A percentile compares a stretch with the other conserved stretches of the same genome.
Conservation (phyloP, 139 green algal genomes). For the Haematococcus lacustris region DNA sequence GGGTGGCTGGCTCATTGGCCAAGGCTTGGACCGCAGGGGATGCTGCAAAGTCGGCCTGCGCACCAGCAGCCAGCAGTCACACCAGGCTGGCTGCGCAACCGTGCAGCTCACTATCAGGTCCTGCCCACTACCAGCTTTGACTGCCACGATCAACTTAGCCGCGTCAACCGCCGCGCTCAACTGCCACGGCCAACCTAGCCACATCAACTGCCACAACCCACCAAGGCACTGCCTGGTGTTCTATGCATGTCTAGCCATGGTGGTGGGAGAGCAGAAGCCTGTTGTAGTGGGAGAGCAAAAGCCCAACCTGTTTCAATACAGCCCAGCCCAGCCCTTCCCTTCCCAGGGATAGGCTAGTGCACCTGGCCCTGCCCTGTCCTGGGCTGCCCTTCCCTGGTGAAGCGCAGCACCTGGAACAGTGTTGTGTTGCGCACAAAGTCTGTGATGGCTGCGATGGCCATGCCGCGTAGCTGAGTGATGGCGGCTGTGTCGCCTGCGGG, state of each 20-base stretch:
- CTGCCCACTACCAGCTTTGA: background rate
- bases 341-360: no score
- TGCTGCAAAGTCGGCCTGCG: constrained; percentile 26
- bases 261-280: no score
- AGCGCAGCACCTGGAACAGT: constrained; percentile 7
- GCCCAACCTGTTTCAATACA: no score
- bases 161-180: background rate
- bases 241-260: no score
- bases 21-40: constrained; percentile 34
- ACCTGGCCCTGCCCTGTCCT: no score
- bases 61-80: background rate
- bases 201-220: background rate
- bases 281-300: no score
- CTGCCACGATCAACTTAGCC: background rate
- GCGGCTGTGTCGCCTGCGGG: constrained; percentile 9
- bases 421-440: constrained; percentile 7
- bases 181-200: no score
- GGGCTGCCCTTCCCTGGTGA: no score
- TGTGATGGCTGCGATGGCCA: constrained; percentile 14
- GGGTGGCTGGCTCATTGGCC: constrained; percentile 10
- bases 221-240: background rate
- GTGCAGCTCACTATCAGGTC: background rate
- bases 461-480: constrained; percentile 19
- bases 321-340: no score
- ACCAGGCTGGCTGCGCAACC: background rate